Evolutionary conservation across 2,329 filamentous ascomycete species (phyloP), one percentile per base, ranked within the genome.

Genomic region (Talaromyces sp.): DNA sequence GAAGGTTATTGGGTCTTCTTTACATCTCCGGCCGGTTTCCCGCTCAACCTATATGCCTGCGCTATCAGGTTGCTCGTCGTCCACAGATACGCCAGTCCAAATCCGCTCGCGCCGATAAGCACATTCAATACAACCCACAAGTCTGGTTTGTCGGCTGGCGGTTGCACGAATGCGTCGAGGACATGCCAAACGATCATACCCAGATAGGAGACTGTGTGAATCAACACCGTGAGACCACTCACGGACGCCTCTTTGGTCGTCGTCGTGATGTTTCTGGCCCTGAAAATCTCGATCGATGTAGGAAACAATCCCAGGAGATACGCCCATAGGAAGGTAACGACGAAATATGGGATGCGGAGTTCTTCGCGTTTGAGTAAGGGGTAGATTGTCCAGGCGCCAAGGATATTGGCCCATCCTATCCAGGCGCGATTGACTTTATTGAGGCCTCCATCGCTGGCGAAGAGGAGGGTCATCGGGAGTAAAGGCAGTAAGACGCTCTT

Each of bases 101-200:
- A 99, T 0, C 92, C 95, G 3, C 86, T 89, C 24, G 91, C 91
- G 8, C 95, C 95, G 24, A 98, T 79, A 19, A 92, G 87, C 9
- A 95, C 93, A 73, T 99, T 99, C 13, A 88, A 85, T 2, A 99
- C 93, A 3, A 96, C 89, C 94, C 94, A 99, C 1, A 99, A 80
- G 79, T 99, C 95, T 0, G 95, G 95, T 78, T 96, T 97, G 65
- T 85, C 83, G 0, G 80, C 71, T 4, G 94, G 93, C 14, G 93
- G 88, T 10, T 77, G 67, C 0, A 93, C 79, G 66, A 88, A 87
- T 1, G 85, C 85, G 70, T 97, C 92, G 0, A 87, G 80, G 13
- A 91, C 77, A 76, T 99, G 95, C 92, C 95, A 97, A 14, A 78
- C 83, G 14, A 87, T 81, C 89, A 97, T 97, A 37, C 82, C 83